Percentiles rank a stretch among this genome's conserved stretches.
These are phyloP conservation scores for Trichoderma sp. DNA, from an alignment of 2,329 filamentous ascomycete species.

Conservation along the genomic window DNA sequence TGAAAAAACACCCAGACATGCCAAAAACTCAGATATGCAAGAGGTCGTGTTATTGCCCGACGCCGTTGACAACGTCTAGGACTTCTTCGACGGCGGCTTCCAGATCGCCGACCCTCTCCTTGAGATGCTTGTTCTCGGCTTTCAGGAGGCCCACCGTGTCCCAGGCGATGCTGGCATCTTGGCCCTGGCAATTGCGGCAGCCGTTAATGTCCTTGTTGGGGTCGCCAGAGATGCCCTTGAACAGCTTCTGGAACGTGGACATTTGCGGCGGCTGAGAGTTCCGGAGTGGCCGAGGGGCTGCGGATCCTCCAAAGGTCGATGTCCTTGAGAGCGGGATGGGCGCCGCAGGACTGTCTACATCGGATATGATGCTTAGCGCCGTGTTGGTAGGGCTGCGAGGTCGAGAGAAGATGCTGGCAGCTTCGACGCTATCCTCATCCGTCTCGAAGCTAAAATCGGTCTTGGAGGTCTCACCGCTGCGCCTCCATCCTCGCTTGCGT, in stretches of 20 bases:
- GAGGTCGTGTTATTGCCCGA: slow-evolving; percentile 42
- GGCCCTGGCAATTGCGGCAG: slow-evolving; percentile 60
- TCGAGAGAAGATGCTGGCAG: slow-evolving; percentile 61
- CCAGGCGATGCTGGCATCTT: slow-evolving; percentile 62
- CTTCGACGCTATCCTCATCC: slow-evolving; percentile 53
- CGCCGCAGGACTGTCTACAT: slow-evolving; percentile 30
- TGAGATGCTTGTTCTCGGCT: slow-evolving; percentile 63
- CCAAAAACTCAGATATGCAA: slow-evolving; percentile 12
- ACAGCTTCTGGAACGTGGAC: slow-evolving; percentile 45
- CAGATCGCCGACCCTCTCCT: slow-evolving; percentile 58
- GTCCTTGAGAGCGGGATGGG: slow-evolving; percentile 28
- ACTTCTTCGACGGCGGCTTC: slow-evolving; percentile 63
- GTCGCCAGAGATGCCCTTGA: slow-evolving; percentile 45
- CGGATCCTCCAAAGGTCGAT: slow-evolving; percentile 25
- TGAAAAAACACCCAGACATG: slow-evolving; percentile 16
- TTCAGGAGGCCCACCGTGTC: slow-evolving; percentile 63
- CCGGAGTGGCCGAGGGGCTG: slow-evolving; percentile 39
- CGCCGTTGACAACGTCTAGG: slow-evolving; percentile 59
- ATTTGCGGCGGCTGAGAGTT: slow-evolving; percentile 32
- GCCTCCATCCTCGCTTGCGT: slow-evolving; percentile 43
- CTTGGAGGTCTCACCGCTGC: slow-evolving; percentile 46
- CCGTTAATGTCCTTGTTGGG: slow-evolving; percentile 31
- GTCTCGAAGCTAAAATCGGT: slow-evolving; percentile 49
- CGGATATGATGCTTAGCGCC: slow-evolving; percentile 39
- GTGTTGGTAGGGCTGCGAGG: slow-evolving; percentile 58